Evolutionary conservation across 805 yeast genomes (phyloP), one percentile per base, ranked within the genome.

Genomic region (Zygosaccharomyces lentus): DNA sequence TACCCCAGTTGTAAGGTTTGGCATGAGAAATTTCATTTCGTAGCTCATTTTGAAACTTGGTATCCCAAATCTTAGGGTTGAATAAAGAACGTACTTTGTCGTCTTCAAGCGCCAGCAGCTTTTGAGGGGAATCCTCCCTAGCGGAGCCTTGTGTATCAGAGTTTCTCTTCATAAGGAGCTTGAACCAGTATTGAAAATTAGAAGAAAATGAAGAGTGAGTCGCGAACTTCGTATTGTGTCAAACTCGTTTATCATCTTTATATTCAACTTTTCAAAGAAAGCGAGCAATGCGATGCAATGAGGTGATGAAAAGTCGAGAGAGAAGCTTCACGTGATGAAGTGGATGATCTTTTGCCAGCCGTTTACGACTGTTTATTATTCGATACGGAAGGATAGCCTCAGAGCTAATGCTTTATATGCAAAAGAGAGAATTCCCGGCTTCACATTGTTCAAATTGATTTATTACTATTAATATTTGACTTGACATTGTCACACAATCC

Each of bases 1-100:
- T 81, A 2, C 98, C 97, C 90, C 97, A 91, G 60, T 80, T 75
- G 63, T 84, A 93, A 1, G 99, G 99, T 52, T 78, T 72, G 2
- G 95, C 80, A 6, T 69, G 66, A 1, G 67, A 52, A 30, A 89
- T 77, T 25, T 67, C 65, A 2, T 67, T 46, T 45, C 69, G 68
- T 43, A 85, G 58, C 1, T 59, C 53, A 2, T 58, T 52, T 54
- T 66, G 68, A 53, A 73, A 76, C 1, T 65, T 50, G 1, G 60
- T 54, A 21, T 68, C 63, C 72, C 82, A 81, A 12, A 81, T 67
- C 46, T 76, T 70, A 12, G 64, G 54, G 45, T 74, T 76, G 59
- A 81, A 77, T 39, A 70, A 70, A 17, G 65, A 54, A 26, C 64
- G 61, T 23, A 76, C 49, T 41, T 61, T 62, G 19, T 58, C 62